Conservation (phyloP, 192 early-diverging fungal species). For the Dissophora globulifera region DNA sequence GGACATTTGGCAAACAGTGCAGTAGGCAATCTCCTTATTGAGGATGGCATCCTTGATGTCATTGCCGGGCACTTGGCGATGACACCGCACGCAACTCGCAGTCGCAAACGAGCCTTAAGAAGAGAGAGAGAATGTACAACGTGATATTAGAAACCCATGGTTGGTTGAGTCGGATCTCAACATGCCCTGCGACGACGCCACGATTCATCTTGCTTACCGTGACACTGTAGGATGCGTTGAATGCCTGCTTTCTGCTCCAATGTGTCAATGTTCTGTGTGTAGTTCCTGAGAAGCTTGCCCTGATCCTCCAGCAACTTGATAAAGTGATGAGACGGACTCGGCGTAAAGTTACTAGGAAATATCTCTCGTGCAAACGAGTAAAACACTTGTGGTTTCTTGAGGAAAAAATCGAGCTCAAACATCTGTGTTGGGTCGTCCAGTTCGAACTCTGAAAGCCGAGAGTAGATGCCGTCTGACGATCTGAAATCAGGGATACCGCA, state of each 20-base stretch:
- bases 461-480: constrained; percentile 93
- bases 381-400: constrained; percentile 87
- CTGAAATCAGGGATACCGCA: constrained; percentile 98
- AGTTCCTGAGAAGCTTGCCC: constrained; percentile 90
- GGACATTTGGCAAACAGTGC: constrained; percentile 67
- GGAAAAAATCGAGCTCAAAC: constrained; percentile 97
- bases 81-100: constrained; percentile 89
- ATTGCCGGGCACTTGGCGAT: constrained; percentile 77
- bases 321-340: constrained; percentile 89
- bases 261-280: constrained; percentile 98
- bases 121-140: background rate
- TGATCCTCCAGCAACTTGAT: constrained; percentile 88
- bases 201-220: constrained; percentile 65
- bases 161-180: too few species aligned
- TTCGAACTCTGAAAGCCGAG: constrained; percentile 87
- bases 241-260: constrained; percentile 91
- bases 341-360: constrained; percentile 88
- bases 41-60: constrained; percentile 86
- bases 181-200: too few species aligned
- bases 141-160: too few species aligned
- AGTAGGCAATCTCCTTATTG: constrained; percentile 78
- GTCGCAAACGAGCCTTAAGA: constrained; percentile 89
- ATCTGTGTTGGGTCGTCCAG: constrained; percentile 93
- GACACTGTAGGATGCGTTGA: constrained; percentile 84
- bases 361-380: constrained; percentile 96